Conservation (phyloP, 176 grass and related monocot species). For the Calamus simplicifolius region DNA sequence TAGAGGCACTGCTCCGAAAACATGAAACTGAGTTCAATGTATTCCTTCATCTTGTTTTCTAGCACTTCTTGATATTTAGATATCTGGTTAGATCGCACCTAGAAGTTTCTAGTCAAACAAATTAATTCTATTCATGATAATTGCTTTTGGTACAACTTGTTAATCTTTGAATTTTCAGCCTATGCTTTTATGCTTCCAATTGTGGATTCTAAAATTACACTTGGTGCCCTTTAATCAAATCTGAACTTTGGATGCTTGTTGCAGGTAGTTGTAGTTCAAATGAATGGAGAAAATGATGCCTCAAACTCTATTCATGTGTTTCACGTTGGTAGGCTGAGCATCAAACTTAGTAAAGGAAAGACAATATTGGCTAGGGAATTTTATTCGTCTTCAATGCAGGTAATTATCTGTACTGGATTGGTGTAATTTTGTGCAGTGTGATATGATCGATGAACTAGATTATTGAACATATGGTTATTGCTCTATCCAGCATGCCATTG, state of each 20-base stretch:
- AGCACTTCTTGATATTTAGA: not conserved
- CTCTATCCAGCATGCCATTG: not conserved
- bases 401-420: too few species aligned
- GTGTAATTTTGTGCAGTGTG: constrained; percentile 5
- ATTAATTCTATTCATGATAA: too few species aligned
- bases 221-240: constrained; percentile 4
- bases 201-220: too few species aligned
- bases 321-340: constrained; percentile 59
- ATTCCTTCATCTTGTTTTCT: constrained; percentile 21
- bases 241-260: constrained; percentile 5
- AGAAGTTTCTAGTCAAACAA: too few species aligned
- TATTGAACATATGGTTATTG: not conserved
- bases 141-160: too few species aligned
- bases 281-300: constrained; percentile 59
- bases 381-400: constrained; percentile 88
- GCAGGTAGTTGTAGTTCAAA: constrained; percentile 58
- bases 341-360: constrained; percentile 68
- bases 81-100: too few species aligned
- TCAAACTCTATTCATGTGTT: constrained; percentile 58
- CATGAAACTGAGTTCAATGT: constrained; percentile 78
- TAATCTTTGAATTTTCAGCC: too few species aligned
- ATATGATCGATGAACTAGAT: not conserved
- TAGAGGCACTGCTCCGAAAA: constrained; percentile 66
- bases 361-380: constrained; percentile 67
- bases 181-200: too few species aligned